A percentile compares a stretch with the other conserved stretches of the same genome.
phyloP scores from a whole-genome alignment of 768 basidiomycete species.

The Macrolepiota dolichaula region DNA sequence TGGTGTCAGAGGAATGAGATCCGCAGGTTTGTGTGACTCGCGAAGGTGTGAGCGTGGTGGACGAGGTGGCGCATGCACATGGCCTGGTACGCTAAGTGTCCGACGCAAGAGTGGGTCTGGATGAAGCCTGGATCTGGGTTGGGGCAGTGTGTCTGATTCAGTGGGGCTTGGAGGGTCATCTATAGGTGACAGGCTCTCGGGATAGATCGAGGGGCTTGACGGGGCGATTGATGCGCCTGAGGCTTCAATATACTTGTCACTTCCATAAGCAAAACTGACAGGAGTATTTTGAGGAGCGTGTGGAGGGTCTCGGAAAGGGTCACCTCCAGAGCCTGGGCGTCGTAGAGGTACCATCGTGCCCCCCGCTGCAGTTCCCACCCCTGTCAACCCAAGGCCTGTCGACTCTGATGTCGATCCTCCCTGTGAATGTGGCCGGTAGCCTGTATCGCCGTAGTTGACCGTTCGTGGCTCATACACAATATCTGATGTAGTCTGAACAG shows the following conservation, averaged over 20 bases:
- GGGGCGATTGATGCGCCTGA: slow-evolving; percentile 27
- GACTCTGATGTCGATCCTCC: neutral
- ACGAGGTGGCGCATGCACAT: slow-evolving; percentile 12
- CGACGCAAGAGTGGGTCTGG: slow-evolving; percentile 7
- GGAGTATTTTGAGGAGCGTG: slow-evolving; percentile 17
- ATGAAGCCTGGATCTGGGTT: neutral
- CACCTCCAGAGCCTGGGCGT: slow-evolving; percentile 12
- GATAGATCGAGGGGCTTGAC: slow-evolving; percentile 51
- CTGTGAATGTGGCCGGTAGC: slow-evolving; percentile 1
- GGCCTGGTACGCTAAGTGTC: slow-evolving; percentile 4
- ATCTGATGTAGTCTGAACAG: slow-evolving; percentile 29
- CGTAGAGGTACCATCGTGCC: slow-evolving; percentile 1
- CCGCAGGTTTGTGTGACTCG: slow-evolving; percentile 10
- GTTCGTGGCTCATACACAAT: slow-evolving; percentile 8
- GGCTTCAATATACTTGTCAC: neutral
- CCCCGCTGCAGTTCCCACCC: neutral
- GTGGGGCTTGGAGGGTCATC: slow-evolving; percentile 24
- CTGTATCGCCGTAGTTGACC: neutral
- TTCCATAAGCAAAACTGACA: slow-evolving; percentile 6
- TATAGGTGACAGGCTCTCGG: slow-evolving; percentile 36
- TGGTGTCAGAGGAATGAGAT: slow-evolving; percentile 10
- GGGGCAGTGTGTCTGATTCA: neutral
- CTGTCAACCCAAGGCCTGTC: slow-evolving; percentile 4
- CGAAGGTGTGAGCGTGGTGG: slow-evolving; percentile 21
- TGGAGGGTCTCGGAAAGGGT: slow-evolving; percentile 33